Evolutionary conservation across 2,329 filamentous ascomycete species (phyloP), one percentile per base, ranked within the genome.

Genomic region (Colletotrichum acutatum): DNA sequence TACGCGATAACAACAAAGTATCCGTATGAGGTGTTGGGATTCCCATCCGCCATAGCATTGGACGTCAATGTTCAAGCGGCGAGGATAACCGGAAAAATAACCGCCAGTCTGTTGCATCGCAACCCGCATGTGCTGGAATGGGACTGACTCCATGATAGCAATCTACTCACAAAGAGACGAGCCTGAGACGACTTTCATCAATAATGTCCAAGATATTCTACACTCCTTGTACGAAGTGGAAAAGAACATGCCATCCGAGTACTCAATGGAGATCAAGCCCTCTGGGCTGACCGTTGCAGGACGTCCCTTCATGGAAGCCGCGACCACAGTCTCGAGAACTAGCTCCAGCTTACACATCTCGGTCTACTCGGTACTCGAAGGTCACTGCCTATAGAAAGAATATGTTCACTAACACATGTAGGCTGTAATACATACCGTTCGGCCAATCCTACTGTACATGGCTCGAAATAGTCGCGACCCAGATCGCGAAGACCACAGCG

Each of bases 401-500:
- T 5, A 42, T 3, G 16, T 19, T 6, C 26, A 24, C 58, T 68
- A n/a, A 68, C n/a, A 5, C 5, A 16, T 0, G 1, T 34, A 63
- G 66, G 66, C 66, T 0, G 59, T 74, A 12, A 74, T 74, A 5
- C 71, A 71, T 28, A 62, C 68, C 2, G 68, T 71, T 14, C 68
- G 71, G 0, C 71, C 71, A 2, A 71, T 71, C 4, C 24, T 74
- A 2, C 46, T 74, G 0, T 67, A 71, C 32, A 71, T 74, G 71
- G 71, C 71, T 7, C 67, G 68, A 1, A 63, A 62, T 32, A 74
- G 62, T 11, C 57, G 62, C 0, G 71, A 66, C 1, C 66, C 56
- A 11, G 71, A 66, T 34, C 46, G 60, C 6, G 58, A 62, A 34
- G 54, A 14, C 2, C 28, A 22, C 1, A 71, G 28, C 52, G 53